Conservation (phyloP, 2,329 filamentous ascomycete genomes). For the Botrytis fabae region DNA sequence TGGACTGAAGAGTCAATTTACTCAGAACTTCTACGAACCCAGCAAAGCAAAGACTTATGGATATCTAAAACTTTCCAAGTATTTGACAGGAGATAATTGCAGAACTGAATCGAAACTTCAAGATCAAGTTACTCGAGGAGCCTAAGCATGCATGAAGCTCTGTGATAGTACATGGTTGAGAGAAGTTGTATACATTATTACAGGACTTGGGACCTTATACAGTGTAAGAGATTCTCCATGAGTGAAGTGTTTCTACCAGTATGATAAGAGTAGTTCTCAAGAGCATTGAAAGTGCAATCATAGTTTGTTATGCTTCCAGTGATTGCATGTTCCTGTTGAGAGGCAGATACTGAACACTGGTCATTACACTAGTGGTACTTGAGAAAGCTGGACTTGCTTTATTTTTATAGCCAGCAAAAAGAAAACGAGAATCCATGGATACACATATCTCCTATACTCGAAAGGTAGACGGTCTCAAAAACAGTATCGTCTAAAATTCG, state of each 20-base stretch:
- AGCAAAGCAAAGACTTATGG: too few species aligned
- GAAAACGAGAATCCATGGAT: rapidly evolving
- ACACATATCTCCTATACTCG: not conserved
- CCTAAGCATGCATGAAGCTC: not conserved
- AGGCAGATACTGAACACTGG: not conserved
- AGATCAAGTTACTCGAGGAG: not conserved
- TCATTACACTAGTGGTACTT: not conserved
- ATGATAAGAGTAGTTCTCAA: rapidly evolving
- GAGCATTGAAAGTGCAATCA: not conserved
- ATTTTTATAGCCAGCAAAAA: not conserved
- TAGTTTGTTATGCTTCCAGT: not conserved
- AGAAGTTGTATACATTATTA: not conserved
- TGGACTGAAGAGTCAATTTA: not conserved
- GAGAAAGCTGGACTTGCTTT: not conserved
- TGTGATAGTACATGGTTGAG: not conserved
- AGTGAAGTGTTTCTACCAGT: not conserved
- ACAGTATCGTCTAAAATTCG: not conserved
- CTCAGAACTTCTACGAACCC: too few species aligned
- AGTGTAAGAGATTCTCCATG: not conserved
- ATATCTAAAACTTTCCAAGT: not conserved
- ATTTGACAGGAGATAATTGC: not conserved
- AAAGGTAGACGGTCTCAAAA: too few species aligned
- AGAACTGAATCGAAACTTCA: too few species aligned
- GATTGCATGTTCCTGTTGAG: not conserved
- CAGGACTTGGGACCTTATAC: rapidly evolving